A percentile compares a stretch with the other conserved stretches of the same genome.
Evolutionary conservation across 2,329 filamentous ascomycete species (phyloP).

Genomic region (Ascocoryne sarcoides): DNA sequence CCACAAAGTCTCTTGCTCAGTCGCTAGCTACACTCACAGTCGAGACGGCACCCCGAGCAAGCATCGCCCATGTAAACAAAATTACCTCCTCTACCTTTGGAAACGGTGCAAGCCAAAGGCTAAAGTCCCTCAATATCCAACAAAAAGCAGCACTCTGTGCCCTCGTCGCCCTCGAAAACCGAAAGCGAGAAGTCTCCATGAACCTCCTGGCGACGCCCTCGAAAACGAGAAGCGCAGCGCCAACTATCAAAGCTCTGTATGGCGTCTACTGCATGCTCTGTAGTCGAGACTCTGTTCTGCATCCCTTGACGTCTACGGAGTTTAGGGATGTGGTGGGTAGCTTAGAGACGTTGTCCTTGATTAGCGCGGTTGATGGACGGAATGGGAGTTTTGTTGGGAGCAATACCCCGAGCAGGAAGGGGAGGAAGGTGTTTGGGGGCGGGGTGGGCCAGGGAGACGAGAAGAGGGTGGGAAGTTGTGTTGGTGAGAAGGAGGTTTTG

Average conservation of each 20-base stretch:
- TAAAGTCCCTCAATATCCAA: slow-evolving; percentile 84
- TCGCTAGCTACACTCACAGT: slow-evolving; percentile 52
- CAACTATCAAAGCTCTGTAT: slow-evolving; percentile 76
- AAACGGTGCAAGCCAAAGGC: slow-evolving; percentile 75
- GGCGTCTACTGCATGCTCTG: slow-evolving; percentile 77
- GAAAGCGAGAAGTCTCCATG: slow-evolving; percentile 46
- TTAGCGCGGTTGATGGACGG: slow-evolving; percentile 62
- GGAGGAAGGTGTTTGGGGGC: slow-evolving; percentile 38
- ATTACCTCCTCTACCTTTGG: slow-evolving; percentile 85
- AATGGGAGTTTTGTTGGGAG: slow-evolving; percentile 55
- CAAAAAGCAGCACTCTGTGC: slow-evolving; percentile 93
- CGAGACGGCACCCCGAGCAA: slow-evolving; percentile 78
- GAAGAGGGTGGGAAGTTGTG: slow-evolving; percentile 67
- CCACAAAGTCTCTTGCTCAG: slow-evolving; percentile 36
- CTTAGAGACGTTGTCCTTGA: slow-evolving; percentile 76
- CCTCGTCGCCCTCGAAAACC: slow-evolving; percentile 76
- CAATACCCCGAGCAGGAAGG: slow-evolving; percentile 64
- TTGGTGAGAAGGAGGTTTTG: slow-evolving; percentile 71
- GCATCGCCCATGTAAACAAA: slow-evolving; percentile 83
- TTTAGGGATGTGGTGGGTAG: slow-evolving; percentile 89
- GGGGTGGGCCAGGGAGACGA: slow-evolving; percentile 55
- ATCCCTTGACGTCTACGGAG: slow-evolving; percentile 82
- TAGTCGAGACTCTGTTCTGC: slow-evolving; percentile 77
- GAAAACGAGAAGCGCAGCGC: slow-evolving; percentile 53
- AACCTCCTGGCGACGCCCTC: slow-evolving; percentile 45